Percentiles rank a stretch among this genome's conserved stretches.
phyloP scores from a whole-genome alignment of 2,329 filamentous ascomycete species.

The Scedosporium dehoogii region DNA sequence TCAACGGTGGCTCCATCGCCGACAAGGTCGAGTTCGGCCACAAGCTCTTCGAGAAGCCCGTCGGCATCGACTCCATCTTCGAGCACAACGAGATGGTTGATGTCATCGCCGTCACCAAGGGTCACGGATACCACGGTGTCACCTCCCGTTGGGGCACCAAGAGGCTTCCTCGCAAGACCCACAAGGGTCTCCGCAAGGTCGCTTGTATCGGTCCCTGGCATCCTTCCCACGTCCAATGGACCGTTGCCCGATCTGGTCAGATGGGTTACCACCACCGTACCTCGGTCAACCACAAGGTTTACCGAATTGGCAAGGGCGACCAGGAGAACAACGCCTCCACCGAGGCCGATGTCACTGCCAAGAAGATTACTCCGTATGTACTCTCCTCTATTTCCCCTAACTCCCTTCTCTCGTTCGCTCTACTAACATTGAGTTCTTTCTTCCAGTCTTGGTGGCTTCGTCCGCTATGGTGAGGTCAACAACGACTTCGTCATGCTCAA shows the following conservation, averaged over 20 bases:
- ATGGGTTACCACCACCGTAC: slow-evolving; percentile 99
- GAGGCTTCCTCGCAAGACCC: slow-evolving; percentile 99
- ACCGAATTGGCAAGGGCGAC: slow-evolving; percentile 89
- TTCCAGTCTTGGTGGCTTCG: slow-evolving; percentile 89
- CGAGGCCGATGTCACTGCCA: slow-evolving; percentile 95
- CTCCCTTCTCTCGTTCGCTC: neutral
- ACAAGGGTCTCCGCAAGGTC: slow-evolving; percentile 99
- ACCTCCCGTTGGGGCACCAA: slow-evolving; percentile 98
- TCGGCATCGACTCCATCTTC: slow-evolving; percentile 87
- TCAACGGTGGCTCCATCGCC: slow-evolving; percentile 92
- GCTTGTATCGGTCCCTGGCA: slow-evolving; percentile 99
- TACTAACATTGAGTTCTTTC: slow-evolving; percentile 21
- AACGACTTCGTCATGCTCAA: slow-evolving; percentile 99
- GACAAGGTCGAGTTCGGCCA: slow-evolving; percentile 97
- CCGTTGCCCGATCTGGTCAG: slow-evolving; percentile 99
- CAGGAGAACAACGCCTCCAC: slow-evolving; percentile 91
- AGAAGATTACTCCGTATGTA: slow-evolving; percentile 98
- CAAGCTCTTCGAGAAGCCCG: slow-evolving; percentile 98
- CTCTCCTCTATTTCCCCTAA: neutral
- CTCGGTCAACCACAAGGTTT: slow-evolving; percentile 99
- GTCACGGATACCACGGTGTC: slow-evolving; percentile 97
- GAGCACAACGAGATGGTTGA: slow-evolving; percentile 99
- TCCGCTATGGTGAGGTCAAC: slow-evolving; percentile 98
- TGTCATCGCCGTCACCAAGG: slow-evolving; percentile 98
- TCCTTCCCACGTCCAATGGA: slow-evolving; percentile 99